Evolutionary conservation across 306 rosid genomes (phyloP), one percentile per base, ranked within the genome.

Genomic region (Canavalia gladiata): DNA sequence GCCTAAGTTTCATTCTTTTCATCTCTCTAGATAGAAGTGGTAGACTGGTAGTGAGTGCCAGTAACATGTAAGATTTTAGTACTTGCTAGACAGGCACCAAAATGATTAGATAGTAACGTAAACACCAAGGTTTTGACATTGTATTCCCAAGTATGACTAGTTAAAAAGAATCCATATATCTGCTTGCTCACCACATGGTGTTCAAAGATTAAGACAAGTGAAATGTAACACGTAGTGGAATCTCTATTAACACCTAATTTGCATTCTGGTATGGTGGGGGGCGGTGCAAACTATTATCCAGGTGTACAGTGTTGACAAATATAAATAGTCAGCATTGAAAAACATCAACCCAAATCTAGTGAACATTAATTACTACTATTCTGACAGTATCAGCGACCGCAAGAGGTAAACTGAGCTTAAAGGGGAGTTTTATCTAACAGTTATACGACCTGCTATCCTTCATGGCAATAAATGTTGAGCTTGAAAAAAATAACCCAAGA

Each of bases 51-150:
- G 41, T 28, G 25, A 57, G 39, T 64, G 34, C 54, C 46, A 63
- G 43, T 83, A 66, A 25, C 43, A 64, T 77, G 29, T 39, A 8
- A 66, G 42, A 81, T 77, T 52, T 45, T 71, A 51, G 35, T 45
- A 37, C 41, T 69, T 51, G 30, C 57, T 18, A 50, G 65, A 45
- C 77, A 76, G 64, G 37, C 45, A 52, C 47, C 18, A 66, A 4
- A 60, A 31, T 76, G 54, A 52, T 72, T 12, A 72, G 56, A 63
- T 35, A 42, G 55, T 37, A 64, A 72, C 6, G 37, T 76, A 68
- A 68, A 59, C 51, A 13, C 67, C 52, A 41, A 13, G 82, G 72
- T 76, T 56, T 68, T 58, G 50, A 66, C 51, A 57, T 63, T 83
- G 73, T 51, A 76, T 70, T 67, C 52, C 68, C 59, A 31, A 66